A percentile compares a stretch with the other conserved stretches of the same genome.
Evolutionary conservation across 108 stramenopile species (phyloP).

Genomic region (Fistulifera pelliculosa): DNA sequence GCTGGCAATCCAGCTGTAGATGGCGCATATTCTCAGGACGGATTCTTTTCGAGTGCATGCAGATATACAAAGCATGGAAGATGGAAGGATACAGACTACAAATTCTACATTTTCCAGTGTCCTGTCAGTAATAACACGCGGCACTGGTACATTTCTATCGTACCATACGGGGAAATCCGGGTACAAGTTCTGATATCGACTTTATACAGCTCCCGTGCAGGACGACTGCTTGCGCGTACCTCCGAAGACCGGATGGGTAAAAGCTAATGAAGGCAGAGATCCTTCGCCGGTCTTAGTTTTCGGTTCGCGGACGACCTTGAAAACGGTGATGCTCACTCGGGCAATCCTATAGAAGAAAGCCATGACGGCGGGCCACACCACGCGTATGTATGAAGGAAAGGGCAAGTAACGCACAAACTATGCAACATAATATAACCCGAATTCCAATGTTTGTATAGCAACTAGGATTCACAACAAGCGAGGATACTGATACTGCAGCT

Average conservation of each 20-base stretch:
- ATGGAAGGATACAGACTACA: conserved; percentile 33
- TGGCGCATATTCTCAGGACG: conserved; percentile 61
- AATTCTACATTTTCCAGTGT: conserved; percentile 63
- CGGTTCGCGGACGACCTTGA: no score
- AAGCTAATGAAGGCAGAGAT: conserved; percentile 32
- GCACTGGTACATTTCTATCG: conserved; percentile 87
- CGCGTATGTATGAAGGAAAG: no score
- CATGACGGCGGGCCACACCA: no score
- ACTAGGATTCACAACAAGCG: no score
- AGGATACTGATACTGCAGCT: no score
- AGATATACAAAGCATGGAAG: conserved; percentile 51
- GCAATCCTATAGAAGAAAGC: no score
- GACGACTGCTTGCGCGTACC: conserved; percentile 21
- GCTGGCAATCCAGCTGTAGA: conserved; percentile 70
- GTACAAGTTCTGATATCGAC: conserved; percentile 75
- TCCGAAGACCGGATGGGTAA: conserved; percentile 32
- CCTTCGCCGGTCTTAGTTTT: conserved; percentile 20
- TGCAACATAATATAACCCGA: no score
- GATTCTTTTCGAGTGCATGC: conserved; percentile 46
- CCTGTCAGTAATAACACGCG: conserved; percentile 73
- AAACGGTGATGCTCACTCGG: no score
- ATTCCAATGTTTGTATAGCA: no score
- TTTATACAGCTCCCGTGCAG: conserved; percentile 59
- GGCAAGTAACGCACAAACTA: no score
- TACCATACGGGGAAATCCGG: conserved; percentile 62